Evolutionary conservation across 2,329 filamentous ascomycete species (phyloP), one percentile per base, ranked within the genome.

Genomic region (Myriangium duriaei): DNA sequence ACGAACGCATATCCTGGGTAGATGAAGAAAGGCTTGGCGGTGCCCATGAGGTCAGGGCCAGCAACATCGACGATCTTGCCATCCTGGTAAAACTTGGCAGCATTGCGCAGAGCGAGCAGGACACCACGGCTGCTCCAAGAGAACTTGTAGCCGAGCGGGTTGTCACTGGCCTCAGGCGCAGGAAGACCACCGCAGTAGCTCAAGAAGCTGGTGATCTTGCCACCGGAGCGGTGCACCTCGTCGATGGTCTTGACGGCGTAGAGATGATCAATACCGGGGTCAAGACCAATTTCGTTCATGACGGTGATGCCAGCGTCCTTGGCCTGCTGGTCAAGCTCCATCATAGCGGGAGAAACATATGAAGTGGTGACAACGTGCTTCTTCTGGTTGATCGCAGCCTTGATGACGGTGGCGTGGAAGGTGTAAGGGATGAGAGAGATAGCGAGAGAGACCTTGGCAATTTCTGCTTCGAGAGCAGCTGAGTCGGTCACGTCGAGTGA

Each of bases 311-410:
- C 87, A 12, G 88, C 88, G 46, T 80, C 81, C 71, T 94, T 93
- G 59, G 73, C 76, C 51, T 80, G 68, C 51, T 77, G 68, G 53
- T 95, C 81, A 35, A 96, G 76, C 36, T 39, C 36, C 36, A 39
- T 39, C 36, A 39, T 39, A 30, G 36, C 36, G 10, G 36, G 36
- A 33, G 36, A 39, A 45, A 94, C 82, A 57, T 96, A 96, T 48
- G 77, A 85, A 18, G 88, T 95, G 42, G 88, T 95, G 55, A 96
- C 87, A 44, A 96, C 86, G 67, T 96, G 68, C 73, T 88, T 94
- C 81, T 94, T 95, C 54, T 79, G 74, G 54, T 79, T 75, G 64
- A 96, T 95, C 46, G 86, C 88, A 24, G 81, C 78, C 72, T 93
- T 88, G 74, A 95, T 92, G 53, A 95, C 86, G 40, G 72, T 69